Percentiles rank a stretch among this genome's conserved stretches.
phyloP scores from a whole-genome alignment of 2,329 filamentous ascomycete species.

The Sporothrix pallida region DNA sequence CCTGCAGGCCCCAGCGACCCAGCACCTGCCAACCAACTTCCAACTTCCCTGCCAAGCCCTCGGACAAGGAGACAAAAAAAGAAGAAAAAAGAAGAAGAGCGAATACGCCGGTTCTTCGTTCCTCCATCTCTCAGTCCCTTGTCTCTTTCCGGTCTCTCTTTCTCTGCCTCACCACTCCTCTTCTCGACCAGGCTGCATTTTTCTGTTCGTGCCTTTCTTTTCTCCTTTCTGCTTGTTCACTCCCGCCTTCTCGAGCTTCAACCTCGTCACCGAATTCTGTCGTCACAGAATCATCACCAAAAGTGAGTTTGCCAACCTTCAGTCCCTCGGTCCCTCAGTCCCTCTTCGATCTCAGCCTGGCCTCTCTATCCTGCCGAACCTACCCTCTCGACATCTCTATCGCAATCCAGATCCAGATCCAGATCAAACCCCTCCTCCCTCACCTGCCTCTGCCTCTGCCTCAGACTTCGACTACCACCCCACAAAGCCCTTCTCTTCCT shows the following conservation, averaged over 20 bases:
- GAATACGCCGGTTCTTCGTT: constrained; percentile 14
- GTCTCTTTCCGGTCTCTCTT: constrained; percentile 7
- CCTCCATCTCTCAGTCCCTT: neutral
- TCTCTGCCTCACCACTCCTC: neutral
- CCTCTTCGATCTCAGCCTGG: neutral
- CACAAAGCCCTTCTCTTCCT: neutral
- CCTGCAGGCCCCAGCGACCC: neutral
- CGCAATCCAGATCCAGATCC: neutral
- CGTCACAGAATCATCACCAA: constrained; percentile 17
- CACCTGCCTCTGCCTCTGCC: neutral
- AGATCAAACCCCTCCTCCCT: neutral
- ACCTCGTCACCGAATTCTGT: neutral
- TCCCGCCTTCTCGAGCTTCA: constrained; percentile 15
- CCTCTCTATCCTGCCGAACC: neutral
- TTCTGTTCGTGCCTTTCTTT: neutral
- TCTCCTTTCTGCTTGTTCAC: neutral
- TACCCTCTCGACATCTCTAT: neutral
- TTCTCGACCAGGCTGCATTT: neutral
- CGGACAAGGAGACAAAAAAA: constrained; percentile 16
- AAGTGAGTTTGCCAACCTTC: constrained; percentile 4
- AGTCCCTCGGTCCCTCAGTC: neutral
- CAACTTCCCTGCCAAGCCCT: constrained; percentile 23
- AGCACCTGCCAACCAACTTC: constrained; percentile 19
- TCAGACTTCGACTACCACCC: neutral
- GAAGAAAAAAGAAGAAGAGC: constrained; percentile 15